Base-by-base conservation (phyloP, 176 grass and related monocot genomes). In the Avena eriantha region DNA sequence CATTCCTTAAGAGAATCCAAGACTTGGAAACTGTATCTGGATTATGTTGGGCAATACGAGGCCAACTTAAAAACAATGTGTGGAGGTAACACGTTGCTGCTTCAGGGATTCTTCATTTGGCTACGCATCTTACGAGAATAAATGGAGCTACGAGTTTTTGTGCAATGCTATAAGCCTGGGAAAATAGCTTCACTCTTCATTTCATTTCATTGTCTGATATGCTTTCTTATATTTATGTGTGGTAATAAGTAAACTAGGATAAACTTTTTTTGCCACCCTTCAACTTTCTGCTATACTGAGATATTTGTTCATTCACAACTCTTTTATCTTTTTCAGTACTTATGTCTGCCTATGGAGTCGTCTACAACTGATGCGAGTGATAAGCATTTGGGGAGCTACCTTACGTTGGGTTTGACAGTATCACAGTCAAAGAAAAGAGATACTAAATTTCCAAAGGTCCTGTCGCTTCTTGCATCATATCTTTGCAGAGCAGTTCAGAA, bases 401-500 rank as follows among this genome's bases (percentile, higher is more conserved):
- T 78, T 21, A 87, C 91, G 4, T 85, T 95, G 77, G 95, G 90
- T 85, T 77, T 98, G 76, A 95, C 83, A 73, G 78, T 83, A 82
- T 79, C 89, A 17, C 59, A 82, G 47, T 84, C 85, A 69, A 70
- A 82, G 66, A 93, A 93, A 93, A 65, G 81, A 14, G 34, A 49
- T 41, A 51, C 29, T 36, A 81, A 89, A 41, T 93, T 89, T 82
- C 95, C 95, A 41, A 95, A 94, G 79, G 86, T 95, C 49, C 49
- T 98, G 61, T 69, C 86, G 66, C 88, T 98, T 90, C 89, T 98
- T 60, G 90, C 90, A 5, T 75, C 78, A 8, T 92, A 92, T 81
- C 93, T 98, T 80, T 86, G 92, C 45, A 60, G 82, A 79, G 76
- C 69, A 39, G 91, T 98, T 70, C 78, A 93, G 59, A 85, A 68